Evolutionary conservation across 495 filamentous ascomycete genomes (phyloP).

Genomic region (Aspergillus coremiiformis): DNA sequence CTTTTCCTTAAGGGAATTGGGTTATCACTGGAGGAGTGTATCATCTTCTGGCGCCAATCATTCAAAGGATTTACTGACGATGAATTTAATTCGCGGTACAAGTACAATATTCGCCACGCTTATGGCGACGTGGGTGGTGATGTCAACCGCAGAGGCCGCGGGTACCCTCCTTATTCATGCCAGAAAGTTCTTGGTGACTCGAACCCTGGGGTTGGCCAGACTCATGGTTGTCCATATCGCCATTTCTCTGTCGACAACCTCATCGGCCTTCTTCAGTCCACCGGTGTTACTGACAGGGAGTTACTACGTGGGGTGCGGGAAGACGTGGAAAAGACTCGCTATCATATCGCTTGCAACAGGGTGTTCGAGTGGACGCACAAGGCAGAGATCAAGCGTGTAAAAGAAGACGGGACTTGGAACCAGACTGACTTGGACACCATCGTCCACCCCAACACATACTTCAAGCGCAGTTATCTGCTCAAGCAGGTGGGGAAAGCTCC

Average conservation of each 20-base stretch:
- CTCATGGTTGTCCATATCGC: conserved; percentile 91
- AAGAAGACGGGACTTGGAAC: conserved; percentile 70
- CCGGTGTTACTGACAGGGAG: conserved; percentile 69
- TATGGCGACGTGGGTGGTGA: conserved; percentile 97
- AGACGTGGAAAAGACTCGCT: conserved; percentile 82
- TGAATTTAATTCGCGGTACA: conserved; percentile 88
- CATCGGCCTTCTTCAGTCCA: conserved; percentile 58
- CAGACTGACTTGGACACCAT: conserved; percentile 86
- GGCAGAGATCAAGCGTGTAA: conserved; percentile 80
- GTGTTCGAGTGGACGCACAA: conserved; percentile 89
- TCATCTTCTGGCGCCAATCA: conserved; percentile 85
- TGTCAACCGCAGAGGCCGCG: conserved; percentile 70
- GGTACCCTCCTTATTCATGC: conserved; percentile 86
- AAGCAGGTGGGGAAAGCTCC: conserved; percentile 51
- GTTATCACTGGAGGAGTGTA: conserved; percentile 78
- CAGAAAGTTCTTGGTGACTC: conserved; percentile 89
- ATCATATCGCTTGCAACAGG: conserved; percentile 92
- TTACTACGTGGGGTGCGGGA: conserved; percentile 75
- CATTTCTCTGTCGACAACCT: conserved; percentile 88
- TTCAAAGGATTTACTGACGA: conserved; percentile 87
- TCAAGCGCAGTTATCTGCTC: conserved; percentile 83
- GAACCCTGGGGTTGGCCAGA: conserved; percentile 73
- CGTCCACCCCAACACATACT: conserved; percentile 96
- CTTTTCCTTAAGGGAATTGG: conserved; percentile 98
- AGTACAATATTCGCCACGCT: conserved; percentile 87